These are phyloP conservation scores for Galerina sulciceps DNA, from an alignment of 768 basidiomycete species.

Conservation along the genomic window DNA sequence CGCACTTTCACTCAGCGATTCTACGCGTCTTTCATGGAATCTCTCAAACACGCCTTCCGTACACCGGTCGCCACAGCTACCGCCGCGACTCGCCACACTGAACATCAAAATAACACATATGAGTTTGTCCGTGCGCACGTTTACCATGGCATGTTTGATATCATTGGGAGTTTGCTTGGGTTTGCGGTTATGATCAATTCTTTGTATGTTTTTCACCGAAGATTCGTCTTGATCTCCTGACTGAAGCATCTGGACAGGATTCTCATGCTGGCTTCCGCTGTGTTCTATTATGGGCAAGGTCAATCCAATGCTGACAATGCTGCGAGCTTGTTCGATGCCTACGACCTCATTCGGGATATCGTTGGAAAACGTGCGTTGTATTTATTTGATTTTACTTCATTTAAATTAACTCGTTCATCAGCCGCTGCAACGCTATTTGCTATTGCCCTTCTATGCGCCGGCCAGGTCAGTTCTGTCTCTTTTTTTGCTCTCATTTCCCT, in stretches of 20 bases:
- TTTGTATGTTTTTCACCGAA: conserved; percentile 48
- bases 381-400: neutral
- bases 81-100: conserved; percentile 48
- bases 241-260: conserved; percentile 51
- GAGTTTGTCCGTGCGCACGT: conserved; percentile 66
- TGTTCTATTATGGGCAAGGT: conserved; percentile 63
- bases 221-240: conserved; percentile 5
- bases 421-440: conserved; percentile 89
- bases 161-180: conserved; percentile 72
- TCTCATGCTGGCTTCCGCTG: conserved; percentile 79
- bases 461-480: conserved; percentile 53
- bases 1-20: conserved; percentile 10
- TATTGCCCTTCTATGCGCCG: conserved; percentile 80
- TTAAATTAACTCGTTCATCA: conserved; percentile 27
- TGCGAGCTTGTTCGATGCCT: conserved; percentile 85
- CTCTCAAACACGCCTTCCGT: conserved; percentile 38
- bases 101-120: conserved; percentile 60
- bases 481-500: neutral
- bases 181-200: conserved; percentile 91
- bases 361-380: conserved; percentile 69
- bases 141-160: conserved; percentile 67
- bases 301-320: conserved; percentile 36
- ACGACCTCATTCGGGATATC: conserved; percentile 66
- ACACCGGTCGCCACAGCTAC: conserved; percentile 34
- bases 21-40: conserved; percentile 24